These are phyloP conservation scores for Citrus reticulata DNA, from an alignment of 345 rosid species.

Conservation along the genomic window DNA sequence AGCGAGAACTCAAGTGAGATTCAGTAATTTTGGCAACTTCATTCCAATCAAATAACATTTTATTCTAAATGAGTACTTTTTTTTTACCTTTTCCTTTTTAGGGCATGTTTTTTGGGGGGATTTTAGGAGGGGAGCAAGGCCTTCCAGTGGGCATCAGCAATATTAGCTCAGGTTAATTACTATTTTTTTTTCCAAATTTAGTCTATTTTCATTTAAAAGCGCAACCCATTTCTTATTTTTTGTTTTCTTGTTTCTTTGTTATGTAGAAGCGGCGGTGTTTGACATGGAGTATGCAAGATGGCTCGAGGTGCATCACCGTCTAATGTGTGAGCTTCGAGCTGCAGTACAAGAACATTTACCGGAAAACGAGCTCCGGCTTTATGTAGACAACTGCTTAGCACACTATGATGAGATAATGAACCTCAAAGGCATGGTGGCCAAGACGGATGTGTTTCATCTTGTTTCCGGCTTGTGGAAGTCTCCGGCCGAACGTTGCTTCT, in stretches of 20 bases:
- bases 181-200: neutral
- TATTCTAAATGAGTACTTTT: neutral
- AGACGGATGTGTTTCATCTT: slow-evolving; percentile 86
- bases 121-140: slow-evolving; percentile 67
- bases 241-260: neutral
- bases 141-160: slow-evolving; percentile 48
- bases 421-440: slow-evolving; percentile 75
- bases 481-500: slow-evolving; percentile 96
- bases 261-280: slow-evolving; percentile 65
- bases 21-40: neutral
- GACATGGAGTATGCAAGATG: slow-evolving; percentile 91
- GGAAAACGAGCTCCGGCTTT: slow-evolving; percentile 83
- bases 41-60: neutral
- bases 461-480: slow-evolving; percentile 96
- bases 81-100: slow-evolving; percentile 11
- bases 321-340: slow-evolving; percentile 78
- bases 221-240: neutral
- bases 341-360: slow-evolving; percentile 86
- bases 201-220: neutral
- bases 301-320: slow-evolving; percentile 84
- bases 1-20: slow-evolving; percentile 75
- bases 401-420: slow-evolving; percentile 78
- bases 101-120: slow-evolving; percentile 80
- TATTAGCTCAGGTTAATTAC: slow-evolving; percentile 56
- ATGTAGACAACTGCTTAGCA: slow-evolving; percentile 70